phyloP scores from a whole-genome alignment of 495 filamentous ascomycete genomes.

The Annulohypoxylon bovei region DNA sequence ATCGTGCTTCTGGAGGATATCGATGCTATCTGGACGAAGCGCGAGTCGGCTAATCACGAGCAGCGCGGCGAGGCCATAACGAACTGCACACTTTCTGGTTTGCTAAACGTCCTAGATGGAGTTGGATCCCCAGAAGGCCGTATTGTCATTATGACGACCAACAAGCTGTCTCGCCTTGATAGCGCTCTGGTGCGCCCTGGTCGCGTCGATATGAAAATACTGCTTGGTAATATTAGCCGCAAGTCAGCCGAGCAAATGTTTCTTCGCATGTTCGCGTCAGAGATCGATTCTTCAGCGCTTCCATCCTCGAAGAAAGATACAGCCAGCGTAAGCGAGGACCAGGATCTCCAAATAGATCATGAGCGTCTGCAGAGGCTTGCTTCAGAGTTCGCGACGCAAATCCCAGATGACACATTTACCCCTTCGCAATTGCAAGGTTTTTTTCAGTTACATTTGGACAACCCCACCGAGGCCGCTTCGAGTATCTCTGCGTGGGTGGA shows the following conservation, averaged over 20 bases:
- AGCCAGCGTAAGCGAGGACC: slow-evolving; percentile 8
- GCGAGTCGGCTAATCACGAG: slow-evolving; percentile 46
- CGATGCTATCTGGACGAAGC: slow-evolving; percentile 66
- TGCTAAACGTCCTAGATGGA: slow-evolving; percentile 79
- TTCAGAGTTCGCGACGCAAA: slow-evolving; percentile 57
- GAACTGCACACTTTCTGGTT: slow-evolving; percentile 67
- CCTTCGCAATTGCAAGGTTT: slow-evolving; percentile 76
- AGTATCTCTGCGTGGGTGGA: slow-evolving; percentile 60
- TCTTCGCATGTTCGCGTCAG: slow-evolving; percentile 56
- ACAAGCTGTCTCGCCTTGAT: slow-evolving; percentile 73
- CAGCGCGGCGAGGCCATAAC: slow-evolving; percentile 32
- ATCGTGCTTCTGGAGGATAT: slow-evolving; percentile 76
- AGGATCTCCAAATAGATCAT: slow-evolving; percentile 30
- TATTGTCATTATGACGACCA: slow-evolving; percentile 81
- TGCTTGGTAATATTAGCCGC: slow-evolving; percentile 62
- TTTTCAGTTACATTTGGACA: slow-evolving; percentile 65
- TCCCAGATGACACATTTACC: slow-evolving; percentile 67
- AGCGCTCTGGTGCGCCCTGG: slow-evolving; percentile 74
- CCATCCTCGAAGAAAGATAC: slow-evolving; percentile 18
- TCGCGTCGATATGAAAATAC: slow-evolving; percentile 72
- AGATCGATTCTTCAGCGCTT: slow-evolving; percentile 12
- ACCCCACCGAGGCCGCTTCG: slow-evolving; percentile 59
- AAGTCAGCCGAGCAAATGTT: slow-evolving; percentile 61
- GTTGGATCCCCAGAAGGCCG: slow-evolving; percentile 75
- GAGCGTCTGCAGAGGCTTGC: slow-evolving; percentile 57